Percentiles rank a stretch among this genome's conserved stretches.
Conservation (phyloP, 1,284 basidiomycete genomes). For the Wolfiporia cocos region DNA sequence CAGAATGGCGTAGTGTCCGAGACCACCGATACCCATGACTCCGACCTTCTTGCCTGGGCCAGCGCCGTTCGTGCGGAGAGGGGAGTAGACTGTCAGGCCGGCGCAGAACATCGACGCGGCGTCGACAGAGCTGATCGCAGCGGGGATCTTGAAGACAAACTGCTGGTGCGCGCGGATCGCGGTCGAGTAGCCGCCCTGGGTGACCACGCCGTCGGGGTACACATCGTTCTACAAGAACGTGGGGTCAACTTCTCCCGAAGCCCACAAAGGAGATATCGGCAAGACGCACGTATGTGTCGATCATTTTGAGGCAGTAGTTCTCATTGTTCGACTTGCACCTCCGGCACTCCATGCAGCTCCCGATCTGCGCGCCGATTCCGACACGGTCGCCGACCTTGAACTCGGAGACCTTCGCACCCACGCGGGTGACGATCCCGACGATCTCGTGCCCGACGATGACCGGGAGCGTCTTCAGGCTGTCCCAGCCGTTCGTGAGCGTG, state of each 20-base stretch:
- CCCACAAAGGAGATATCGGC: neutral
- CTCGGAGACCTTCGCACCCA: slow-evolving; percentile 44
- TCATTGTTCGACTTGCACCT: slow-evolving; percentile 49
- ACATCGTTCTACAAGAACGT: slow-evolving; percentile 29
- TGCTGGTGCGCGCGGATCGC: slow-evolving; percentile 57
- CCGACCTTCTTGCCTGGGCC: slow-evolving; percentile 62
- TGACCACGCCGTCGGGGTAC: slow-evolving; percentile 47
- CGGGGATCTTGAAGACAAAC: slow-evolving; percentile 65
- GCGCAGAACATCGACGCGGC: slow-evolving; percentile 52
- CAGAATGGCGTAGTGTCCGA: slow-evolving; percentile 26
- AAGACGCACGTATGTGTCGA: slow-evolving; percentile 29
- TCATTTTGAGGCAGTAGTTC: slow-evolving; percentile 37
- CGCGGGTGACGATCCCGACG: slow-evolving; percentile 43
- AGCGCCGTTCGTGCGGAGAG: slow-evolving; percentile 50
- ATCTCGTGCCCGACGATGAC: slow-evolving; percentile 52
- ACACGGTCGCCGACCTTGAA: slow-evolving; percentile 59
- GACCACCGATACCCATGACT: slow-evolving; percentile 57
- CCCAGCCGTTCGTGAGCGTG: slow-evolving; percentile 43
- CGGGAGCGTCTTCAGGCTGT: slow-evolving; percentile 27
- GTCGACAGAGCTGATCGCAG: slow-evolving; percentile 42
- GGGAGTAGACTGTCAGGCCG: slow-evolving; percentile 61
- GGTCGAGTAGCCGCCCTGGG: slow-evolving; percentile 58
- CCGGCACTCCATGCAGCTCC: slow-evolving; percentile 42
- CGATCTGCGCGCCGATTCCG: slow-evolving; percentile 57
- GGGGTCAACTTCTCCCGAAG: neutral